Percentiles rank a stretch among this genome's conserved stretches.
phyloP scores from a whole-genome alignment of 345 rosid genomes.

The Gossypium sturtianum region DNA sequence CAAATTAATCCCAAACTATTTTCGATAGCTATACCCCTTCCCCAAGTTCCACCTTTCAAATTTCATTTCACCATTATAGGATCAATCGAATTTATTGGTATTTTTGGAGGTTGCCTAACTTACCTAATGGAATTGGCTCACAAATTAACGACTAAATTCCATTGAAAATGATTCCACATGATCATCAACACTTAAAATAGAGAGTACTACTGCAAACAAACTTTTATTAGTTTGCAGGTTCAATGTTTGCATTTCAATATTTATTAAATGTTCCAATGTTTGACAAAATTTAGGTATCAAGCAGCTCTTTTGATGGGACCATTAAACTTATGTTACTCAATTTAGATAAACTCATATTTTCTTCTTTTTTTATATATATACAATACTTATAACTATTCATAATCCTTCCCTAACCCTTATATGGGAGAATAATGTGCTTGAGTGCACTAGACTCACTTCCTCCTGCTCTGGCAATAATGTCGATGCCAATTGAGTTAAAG shows the following conservation, averaged over 20 bases:
- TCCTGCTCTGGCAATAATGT: no score
- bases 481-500: no score
- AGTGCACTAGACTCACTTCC: no score
- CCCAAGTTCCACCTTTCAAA: no score
- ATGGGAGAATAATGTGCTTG: no score
- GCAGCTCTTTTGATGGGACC: not conserved
- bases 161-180: not conserved
- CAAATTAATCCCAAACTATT: no score
- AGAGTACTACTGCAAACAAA: not conserved
- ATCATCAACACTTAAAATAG: not conserved
- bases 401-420: fast-evolving
- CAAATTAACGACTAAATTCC: not conserved
- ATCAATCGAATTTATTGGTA: not conserved
- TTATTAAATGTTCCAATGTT: not conserved
- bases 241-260: not conserved
- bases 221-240: not conserved
- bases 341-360: no score
- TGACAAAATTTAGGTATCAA: not conserved
- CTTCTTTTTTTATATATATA: no score
- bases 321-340: no score
- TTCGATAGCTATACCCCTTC: no score
- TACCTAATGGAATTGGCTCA: not conserved
- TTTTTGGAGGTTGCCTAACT: not conserved
- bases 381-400: no score
- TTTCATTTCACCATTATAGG: not conserved